Evolutionary conservation across 306 rosid species (phyloP), one percentile per base, ranked within the genome.

Genomic region (Vigna unguiculata): DNA sequence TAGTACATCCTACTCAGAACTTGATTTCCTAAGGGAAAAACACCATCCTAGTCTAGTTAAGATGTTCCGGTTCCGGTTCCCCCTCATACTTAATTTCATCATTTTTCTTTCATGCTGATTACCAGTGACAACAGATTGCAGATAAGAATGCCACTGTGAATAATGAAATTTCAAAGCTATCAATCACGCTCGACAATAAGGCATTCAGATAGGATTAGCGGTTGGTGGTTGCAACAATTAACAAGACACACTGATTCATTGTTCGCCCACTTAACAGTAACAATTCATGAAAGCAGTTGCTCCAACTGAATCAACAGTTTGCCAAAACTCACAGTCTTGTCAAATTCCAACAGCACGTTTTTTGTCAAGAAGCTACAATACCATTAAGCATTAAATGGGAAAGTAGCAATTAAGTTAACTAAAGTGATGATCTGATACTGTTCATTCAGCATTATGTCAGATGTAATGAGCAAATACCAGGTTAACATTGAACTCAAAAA

Each of bases 251-350:
- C 59, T 22, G 0, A 22, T 21, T 5, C 36, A 73, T 61, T 64
- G 49, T 68, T 74, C 45, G 40, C 72, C 32, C 32, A 12, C 62
- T 48, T 54, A 21, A 30, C 7, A 72, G 22, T 32, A 48, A 66
- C 64, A 67, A 52, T 57, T 49, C 30, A 54, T 20, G 60, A 25
- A 21, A 6, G 2, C 60, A 54, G 61, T 54, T 54, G 32, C 32
- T 21, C 61, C 20, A 21, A 22, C 16, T 10, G 16, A 54, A 21
- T 53, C 61, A 55, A 55, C 28, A 55, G 9, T 58, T 58, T 14
- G 45, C 22, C 28, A 17, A 48, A 60, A 47, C 45, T 38, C 45
- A 0, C 4, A 72, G 2, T n/a, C 20, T 20, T 6, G n/a, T 65
- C 53, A 73, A 69, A 51, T 25, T 9, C 41, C 36, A 55, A 10